Base-by-base conservation (phyloP, 2,329 filamentous ascomycete genomes). In the Alternaria angustiovoidea region DNA sequence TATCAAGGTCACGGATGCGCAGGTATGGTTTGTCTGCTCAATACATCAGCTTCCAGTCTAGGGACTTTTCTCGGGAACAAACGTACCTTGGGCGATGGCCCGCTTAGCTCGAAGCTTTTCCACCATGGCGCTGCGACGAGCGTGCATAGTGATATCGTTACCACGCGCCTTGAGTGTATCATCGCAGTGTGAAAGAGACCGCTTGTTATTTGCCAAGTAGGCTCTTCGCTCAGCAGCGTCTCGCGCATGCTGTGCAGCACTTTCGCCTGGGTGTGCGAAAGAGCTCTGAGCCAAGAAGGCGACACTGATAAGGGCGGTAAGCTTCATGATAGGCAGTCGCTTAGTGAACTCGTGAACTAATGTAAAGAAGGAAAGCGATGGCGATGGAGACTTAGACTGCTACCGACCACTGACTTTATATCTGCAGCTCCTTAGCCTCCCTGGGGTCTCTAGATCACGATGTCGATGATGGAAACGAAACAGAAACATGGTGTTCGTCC, bases 141-240 rank as follows among this genome's bases (percentile, higher is more conserved):
- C 68, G 61, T 81, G 70, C 51, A 80, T 79, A n/a, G 77, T 75
- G 46, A 73, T 65, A 66, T 81, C 77, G 34, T 82, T 73, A 22
- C 78, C 78, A 53, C 78, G 77, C 20, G 78, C 74, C 53, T 76
- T 74, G 43, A 79, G 72, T 7, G 75, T 76, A 58, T 78, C 78
- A 7, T 79, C 73, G 58, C 82, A 83, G 52, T 78, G 66, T 47
- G 71, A 74, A 7, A 83, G 73, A 14, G 80, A 80, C 39, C 81
- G 79, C 64, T 76, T 78, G 62, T 72, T 72, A 43, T 64, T 67
- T 48, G 71, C 67, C 60, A 80, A 57, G 61, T 79, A 79, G 16
- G 73, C 71, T 48, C 67, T 67, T 41, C 79, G 78, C 63, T 78
- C 69, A 39, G 67, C 70, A 38, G 78, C 71, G 46, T 80, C 78